phyloP scores from a whole-genome alignment of 169 alveolate genomes.

The Plasmodium gaboni region DNA sequence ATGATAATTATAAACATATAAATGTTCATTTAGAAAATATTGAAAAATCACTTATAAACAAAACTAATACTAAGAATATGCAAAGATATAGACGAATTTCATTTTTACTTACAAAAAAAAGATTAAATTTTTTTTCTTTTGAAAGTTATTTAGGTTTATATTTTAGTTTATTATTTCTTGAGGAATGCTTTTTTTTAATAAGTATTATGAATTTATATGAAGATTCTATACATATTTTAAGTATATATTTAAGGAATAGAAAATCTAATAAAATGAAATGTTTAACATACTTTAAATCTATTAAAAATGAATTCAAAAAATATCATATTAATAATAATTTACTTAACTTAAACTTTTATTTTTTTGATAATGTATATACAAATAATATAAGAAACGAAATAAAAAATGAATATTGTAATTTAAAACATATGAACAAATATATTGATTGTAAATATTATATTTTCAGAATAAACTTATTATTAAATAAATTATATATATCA shows the following conservation, averaged over 20 bases:
- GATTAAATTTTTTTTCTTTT: conserved; percentile 57
- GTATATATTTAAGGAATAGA: conserved; percentile 49
- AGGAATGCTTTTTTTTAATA: conserved; percentile 64
- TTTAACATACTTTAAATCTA: conserved; percentile 24
- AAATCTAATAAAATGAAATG: conserved; percentile 26
- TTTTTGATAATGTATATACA: conserved; percentile 35
- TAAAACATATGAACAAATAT: conserved; percentile 18
- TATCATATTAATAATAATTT: neutral
- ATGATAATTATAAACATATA: neutral
- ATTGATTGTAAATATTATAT: conserved; percentile 57
- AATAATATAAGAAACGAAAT: conserved; percentile 40
- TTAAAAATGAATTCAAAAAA: conserved; percentile 52
- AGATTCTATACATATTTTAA: conserved; percentile 54
- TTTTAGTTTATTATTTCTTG: conserved; percentile 55
- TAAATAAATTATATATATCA: conserved; percentile 51
- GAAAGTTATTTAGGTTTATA: conserved; percentile 73
- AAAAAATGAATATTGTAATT: conserved; percentile 23
- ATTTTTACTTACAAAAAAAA: conserved; percentile 39
- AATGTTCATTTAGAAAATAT: neutral
- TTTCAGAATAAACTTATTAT: conserved; percentile 26
- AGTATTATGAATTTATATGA: conserved; percentile 71
- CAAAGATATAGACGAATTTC: conserved; percentile 21
- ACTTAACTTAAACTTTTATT: conserved; percentile 3
- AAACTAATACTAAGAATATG: neutral
- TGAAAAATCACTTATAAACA: conserved; percentile 5